These are phyloP conservation scores for Alternaria tenuissima DNA, from an alignment of 2,329 filamentous ascomycete species.

Conservation along the genomic window DNA sequence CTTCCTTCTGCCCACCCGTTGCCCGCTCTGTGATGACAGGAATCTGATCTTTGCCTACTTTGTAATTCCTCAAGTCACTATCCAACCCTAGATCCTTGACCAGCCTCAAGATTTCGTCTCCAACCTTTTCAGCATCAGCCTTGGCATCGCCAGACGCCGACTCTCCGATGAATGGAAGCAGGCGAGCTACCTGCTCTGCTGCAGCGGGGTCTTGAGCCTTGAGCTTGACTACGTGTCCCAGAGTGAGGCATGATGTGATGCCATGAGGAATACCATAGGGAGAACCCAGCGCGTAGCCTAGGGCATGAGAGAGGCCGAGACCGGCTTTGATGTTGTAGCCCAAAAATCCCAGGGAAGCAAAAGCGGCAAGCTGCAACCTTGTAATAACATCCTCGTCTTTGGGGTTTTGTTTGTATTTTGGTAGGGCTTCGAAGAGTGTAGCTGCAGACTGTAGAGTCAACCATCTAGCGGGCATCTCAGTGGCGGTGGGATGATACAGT, in stretches of 20 bases:
- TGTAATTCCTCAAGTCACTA: constrained; percentile 57
- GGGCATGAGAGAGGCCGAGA: constrained; percentile 57
- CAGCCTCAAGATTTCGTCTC: constrained; percentile 54
- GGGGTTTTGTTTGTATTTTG: constrained; percentile 56
- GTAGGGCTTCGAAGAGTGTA: constrained; percentile 59
- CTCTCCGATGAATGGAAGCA: constrained; percentile 56
- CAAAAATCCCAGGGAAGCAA: constrained; percentile 60
- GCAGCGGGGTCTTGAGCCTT: constrained; percentile 57
- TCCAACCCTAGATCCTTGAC: constrained; percentile 56
- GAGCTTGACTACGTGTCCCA: constrained; percentile 63
- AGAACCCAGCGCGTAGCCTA: constrained; percentile 63
- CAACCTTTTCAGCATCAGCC: constrained; percentile 56
- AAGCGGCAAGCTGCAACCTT: constrained; percentile 62
- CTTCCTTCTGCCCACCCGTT: constrained; percentile 54
- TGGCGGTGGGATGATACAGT: constrained; percentile 61
- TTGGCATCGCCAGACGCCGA: constrained; percentile 50
- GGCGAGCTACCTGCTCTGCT: constrained; percentile 56
- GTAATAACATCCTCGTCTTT: constrained; percentile 60
- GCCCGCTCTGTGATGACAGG: constrained; percentile 55
- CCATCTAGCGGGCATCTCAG: constrained; percentile 60
- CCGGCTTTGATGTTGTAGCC: constrained; percentile 61
- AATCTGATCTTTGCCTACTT: constrained; percentile 54
- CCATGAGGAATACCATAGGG: constrained; percentile 66
- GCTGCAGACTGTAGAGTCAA: constrained; percentile 56
- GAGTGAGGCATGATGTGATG: constrained; percentile 63